Evolutionary conservation across 192 early-diverging fungal species (phyloP).

Genomic region (Backusella luteola): DNA sequence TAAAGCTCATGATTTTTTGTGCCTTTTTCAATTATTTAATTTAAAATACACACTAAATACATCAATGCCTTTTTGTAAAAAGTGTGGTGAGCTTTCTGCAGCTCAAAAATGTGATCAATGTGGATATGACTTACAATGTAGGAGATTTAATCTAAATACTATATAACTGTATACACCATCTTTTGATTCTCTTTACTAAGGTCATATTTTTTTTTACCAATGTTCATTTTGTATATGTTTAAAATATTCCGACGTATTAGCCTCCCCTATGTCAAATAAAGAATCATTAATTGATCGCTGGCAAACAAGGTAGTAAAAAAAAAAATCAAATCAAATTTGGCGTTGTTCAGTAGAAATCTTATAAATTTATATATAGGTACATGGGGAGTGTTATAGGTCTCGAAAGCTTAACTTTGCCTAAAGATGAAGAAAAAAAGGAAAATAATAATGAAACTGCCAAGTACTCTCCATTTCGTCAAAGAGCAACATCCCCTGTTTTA

Average conservation of each 20-base stretch:
- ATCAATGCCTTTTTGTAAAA: slow-evolving; percentile 7
- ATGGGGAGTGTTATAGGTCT: slow-evolving; percentile 16
- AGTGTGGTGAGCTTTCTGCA: slow-evolving; percentile 9
- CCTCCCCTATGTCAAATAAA: neutral
- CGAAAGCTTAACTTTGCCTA: neutral
- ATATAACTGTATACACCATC: neutral
- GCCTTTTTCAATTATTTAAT: slow-evolving; percentile 1
- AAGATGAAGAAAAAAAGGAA: neutral
- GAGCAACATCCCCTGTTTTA: neutral
- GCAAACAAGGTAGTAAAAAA: slow-evolving; percentile 23
- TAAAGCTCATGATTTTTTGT: neutral
- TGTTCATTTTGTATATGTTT: neutral
- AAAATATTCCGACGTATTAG: slow-evolving; percentile 9
- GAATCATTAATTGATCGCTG: slow-evolving; percentile 23
- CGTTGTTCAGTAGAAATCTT: neutral
- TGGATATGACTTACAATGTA: slow-evolving; percentile 8
- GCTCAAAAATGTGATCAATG: neutral
- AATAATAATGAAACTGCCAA: neutral
- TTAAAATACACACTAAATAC: neutral
- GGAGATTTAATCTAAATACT: neutral
- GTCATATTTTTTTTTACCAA: neutral
- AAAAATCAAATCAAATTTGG: neutral
- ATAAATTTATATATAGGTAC: slow-evolving; percentile 2
- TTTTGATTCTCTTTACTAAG: neutral
- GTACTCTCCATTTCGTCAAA: neutral